phyloP scores from a whole-genome alignment of 305 asterid species.

The Fraxinus sp. region DNA sequence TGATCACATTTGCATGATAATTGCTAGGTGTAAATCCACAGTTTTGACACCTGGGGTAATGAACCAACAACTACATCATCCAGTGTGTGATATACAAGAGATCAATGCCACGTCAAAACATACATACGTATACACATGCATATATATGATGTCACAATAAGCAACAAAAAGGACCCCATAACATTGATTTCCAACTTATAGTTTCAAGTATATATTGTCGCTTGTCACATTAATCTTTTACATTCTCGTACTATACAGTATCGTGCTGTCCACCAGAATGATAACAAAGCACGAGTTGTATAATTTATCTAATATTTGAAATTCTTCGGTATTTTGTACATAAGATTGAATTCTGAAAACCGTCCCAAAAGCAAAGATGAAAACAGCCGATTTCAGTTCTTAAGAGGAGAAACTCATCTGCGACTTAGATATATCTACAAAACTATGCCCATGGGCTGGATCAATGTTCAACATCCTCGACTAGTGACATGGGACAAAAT shows the following conservation, averaged over 20 bases:
- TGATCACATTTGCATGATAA: constrained; percentile 1
- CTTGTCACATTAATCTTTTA: constrained; percentile 12
- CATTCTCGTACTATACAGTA: constrained; percentile 19
- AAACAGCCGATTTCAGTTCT: constrained; percentile 47
- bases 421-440: constrained; percentile 64
- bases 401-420: constrained; percentile 96
- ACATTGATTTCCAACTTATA: not conserved
- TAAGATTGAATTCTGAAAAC: constrained; percentile 35
- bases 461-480: constrained; percentile 30
- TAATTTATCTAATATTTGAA: constrained; percentile 27
- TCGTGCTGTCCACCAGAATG: constrained; percentile 11
- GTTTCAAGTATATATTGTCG: constrained; percentile 13
- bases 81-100: constrained; percentile 12
- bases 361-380: constrained; percentile 30
- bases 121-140: not conserved
- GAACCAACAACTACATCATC: constrained; percentile 20
- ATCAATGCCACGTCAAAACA: constrained; percentile 17
- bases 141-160: constrained; percentile 16
- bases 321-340: constrained; percentile 35
- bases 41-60: constrained; percentile 11
- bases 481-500: constrained; percentile 33
- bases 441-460: constrained; percentile 41
- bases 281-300: constrained; percentile 15
- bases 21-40: constrained; percentile 14
- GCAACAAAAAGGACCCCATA: constrained; percentile 9